Evolutionary conservation across 495 filamentous ascomycete species (phyloP), one percentile per base, ranked within the genome.

Genomic region (Lasiosphaeria hispida): DNA sequence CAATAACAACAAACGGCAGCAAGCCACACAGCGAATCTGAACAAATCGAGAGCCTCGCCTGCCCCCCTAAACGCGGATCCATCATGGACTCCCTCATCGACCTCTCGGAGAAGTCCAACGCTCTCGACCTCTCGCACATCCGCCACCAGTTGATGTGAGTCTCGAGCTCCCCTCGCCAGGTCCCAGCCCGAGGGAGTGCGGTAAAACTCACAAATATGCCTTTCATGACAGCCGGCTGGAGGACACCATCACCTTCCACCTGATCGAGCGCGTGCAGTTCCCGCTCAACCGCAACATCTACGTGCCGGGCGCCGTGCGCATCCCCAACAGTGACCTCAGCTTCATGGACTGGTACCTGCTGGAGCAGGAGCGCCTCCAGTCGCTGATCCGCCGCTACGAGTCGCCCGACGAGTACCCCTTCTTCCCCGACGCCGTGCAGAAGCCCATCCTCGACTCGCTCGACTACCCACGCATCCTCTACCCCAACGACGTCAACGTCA

Each of bases 251-350:
- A 96, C 89, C 66, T 99, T 96, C 77, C 91, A 97, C 76, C 78
- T 97, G 18, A 99, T 99, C 69, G 95, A 99, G 71, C 89, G 95
- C 19, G 95, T 92, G 35, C 95, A 99, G 76, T 99, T 99, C 73
- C 92, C 93, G 0, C 80, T 93, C 54, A 97, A 97, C 78, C 77
- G 80, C 51, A 91, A 87, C 68, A 90, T 98, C 72, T 98, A 98
- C 76, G 68, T 72, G 4, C 78, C 91, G 23, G 89, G 88, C 58
- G 91, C 89, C n/a, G 81, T 96, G 36, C 77, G 78, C 33, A 89
- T 97, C 62, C 90, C 92, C n/a, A 69, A 83, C 63, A 77, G 74
- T 60, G 59, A 63, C 49, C 80, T 93, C 33, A 90, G 87, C 73
- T 90, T 99, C 68, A 84, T 95, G 68, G 94, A 97, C 77, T 99